phyloP scores from a whole-genome alignment of 768 basidiomycete genomes.

The Amanita phalloides region DNA sequence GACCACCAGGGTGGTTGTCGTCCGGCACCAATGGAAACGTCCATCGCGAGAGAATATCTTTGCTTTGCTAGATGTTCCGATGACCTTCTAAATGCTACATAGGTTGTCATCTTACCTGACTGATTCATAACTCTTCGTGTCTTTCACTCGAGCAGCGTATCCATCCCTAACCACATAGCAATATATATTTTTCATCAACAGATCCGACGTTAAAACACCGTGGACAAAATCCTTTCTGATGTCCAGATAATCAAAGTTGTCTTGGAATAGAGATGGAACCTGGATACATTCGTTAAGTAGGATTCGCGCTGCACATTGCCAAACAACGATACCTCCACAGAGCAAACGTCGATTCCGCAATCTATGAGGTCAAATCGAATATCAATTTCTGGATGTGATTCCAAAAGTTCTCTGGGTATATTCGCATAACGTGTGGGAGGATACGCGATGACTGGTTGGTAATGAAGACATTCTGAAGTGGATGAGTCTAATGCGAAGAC shows the following conservation, averaged over 20 bases:
- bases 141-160: conserved; percentile 89
- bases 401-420: conserved; percentile 73
- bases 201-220: conserved; percentile 87
- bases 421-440: conserved; percentile 50
- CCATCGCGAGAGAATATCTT: conserved; percentile 89
- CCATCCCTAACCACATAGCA: conserved; percentile 83
- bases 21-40: conserved; percentile 95
- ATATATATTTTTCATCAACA: conserved; percentile 90
- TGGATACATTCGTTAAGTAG: conserved; percentile 18
- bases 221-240: conserved; percentile 89
- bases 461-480: conserved; percentile 77
- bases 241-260: conserved; percentile 96
- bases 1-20: conserved; percentile 78
- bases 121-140: conserved; percentile 86
- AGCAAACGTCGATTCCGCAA: conserved; percentile 88
- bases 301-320: neutral
- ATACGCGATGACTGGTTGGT: conserved; percentile 64
- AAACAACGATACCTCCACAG: conserved; percentile 61
- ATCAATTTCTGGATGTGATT: conserved; percentile 68
- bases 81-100: conserved; percentile 2
- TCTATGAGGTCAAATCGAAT: conserved; percentile 84
- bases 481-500: conserved; percentile 70
- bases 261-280: conserved; percentile 94
- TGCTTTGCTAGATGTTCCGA: conserved; percentile 35
- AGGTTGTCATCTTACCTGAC: conserved; percentile 46